A percentile compares a stretch with the other conserved stretches of the same genome.
Evolutionary conservation across 345 rosid genomes (phyloP).

Genomic region (Melaleuca quinquenervia): DNA sequence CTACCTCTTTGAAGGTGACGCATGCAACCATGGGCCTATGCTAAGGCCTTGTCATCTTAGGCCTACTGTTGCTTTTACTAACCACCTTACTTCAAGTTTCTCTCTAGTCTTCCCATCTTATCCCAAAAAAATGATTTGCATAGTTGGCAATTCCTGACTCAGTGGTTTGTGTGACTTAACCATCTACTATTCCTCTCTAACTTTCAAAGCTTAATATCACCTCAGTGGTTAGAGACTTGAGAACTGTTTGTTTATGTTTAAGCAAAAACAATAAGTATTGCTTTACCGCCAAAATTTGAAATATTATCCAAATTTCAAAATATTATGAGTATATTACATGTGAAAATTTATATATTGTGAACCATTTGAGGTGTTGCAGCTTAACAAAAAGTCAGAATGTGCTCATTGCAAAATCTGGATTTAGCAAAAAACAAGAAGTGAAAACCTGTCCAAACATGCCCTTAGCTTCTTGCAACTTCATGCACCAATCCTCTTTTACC

Average conservation of each 20-base stretch:
- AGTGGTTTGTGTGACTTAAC: not conserved
- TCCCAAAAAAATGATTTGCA: not conserved
- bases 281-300: not conserved
- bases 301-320: not conserved
- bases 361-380: not conserved
- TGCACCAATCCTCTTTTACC: not conserved
- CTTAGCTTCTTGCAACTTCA: not conserved
- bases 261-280: not conserved
- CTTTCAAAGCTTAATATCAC: not conserved
- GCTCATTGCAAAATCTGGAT: not conserved
- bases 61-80: not conserved
- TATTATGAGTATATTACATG: not conserved
- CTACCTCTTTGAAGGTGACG: not conserved
- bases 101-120: not conserved
- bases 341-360: not conserved
- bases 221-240: not conserved
- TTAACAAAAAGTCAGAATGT: not conserved
- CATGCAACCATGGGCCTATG: not conserved
- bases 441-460: not conserved
- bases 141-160: not conserved
- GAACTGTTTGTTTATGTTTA: not conserved
- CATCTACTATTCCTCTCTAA: not conserved
- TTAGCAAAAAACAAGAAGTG: not conserved
- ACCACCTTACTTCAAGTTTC: not conserved
- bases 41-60: not conserved